Evolutionary conservation across 345 rosid species (phyloP).

Genomic region (Hypericum perforatum): DNA sequence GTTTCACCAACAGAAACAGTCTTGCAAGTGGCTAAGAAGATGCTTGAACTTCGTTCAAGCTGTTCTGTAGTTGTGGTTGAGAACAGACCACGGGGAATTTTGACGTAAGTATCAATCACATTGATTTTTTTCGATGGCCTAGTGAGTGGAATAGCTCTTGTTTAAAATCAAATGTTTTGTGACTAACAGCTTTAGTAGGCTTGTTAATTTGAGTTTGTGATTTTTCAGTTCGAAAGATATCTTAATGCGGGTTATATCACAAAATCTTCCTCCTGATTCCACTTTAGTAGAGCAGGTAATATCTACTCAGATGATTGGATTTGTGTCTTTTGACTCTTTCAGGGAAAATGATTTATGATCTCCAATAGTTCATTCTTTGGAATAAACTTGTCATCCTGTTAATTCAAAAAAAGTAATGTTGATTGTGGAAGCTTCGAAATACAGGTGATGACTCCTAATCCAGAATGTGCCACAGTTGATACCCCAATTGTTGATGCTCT

Average conservation of each 20-base stretch:
- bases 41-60: conserved; percentile 67
- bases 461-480: conserved; percentile 79
- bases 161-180: conserved; percentile 2
- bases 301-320: conserved; percentile 5
- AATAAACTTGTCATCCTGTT: background rate
- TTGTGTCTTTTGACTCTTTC: background rate
- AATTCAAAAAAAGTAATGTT: background rate
- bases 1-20: conserved; percentile 79
- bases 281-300: conserved; percentile 76
- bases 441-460: conserved; percentile 95
- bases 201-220: conserved; percentile 12
- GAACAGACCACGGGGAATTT: conserved; percentile 69
- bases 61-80: conserved; percentile 71
- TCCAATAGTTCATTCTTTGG: too few species aligned
- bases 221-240: conserved; percentile 83
- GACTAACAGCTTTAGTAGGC: background rate
- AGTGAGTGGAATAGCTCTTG: background rate
- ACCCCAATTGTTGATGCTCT: conserved; percentile 94
- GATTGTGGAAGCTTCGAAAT: conserved; percentile 7
- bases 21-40: conserved; percentile 57
- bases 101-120: conserved; percentile 54
- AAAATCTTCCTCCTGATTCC: conserved; percentile 61
- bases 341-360: too few species aligned
- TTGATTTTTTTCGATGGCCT: too few species aligned
- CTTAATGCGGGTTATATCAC: conserved; percentile 88